Percentiles rank a stretch among this genome's conserved stretches.
phyloP scores from a whole-genome alignment of 768 basidiomycete genomes.

The Lyophyllum atratum region DNA sequence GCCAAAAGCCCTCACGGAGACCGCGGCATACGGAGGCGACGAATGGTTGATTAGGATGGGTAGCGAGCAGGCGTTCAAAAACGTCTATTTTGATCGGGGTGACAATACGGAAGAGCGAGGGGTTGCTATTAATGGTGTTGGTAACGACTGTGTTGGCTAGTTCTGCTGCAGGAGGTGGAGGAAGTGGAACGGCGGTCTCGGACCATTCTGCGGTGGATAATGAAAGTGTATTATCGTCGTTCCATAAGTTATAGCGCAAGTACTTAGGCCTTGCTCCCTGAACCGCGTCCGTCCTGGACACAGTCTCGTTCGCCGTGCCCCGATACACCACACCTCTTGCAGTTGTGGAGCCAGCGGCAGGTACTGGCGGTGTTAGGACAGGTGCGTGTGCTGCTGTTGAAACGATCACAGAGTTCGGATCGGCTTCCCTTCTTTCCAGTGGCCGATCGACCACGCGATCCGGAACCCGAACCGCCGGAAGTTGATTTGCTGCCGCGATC shows the following conservation, averaged over 20 bases:
- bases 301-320: slow-evolving; percentile 15
- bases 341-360: neutral
- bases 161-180: slow-evolving; percentile 13
- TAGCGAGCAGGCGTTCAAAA: slow-evolving; percentile 16
- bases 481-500: neutral
- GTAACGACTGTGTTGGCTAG: slow-evolving; percentile 14
- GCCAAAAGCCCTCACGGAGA: slow-evolving; percentile 40
- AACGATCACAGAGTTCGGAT: neutral
- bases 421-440: too few relatives aligned
- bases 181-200: slow-evolving; percentile 12
- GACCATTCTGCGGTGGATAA: slow-evolving; percentile 19
- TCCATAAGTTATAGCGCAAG: slow-evolving; percentile 19
- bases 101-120: slow-evolving; percentile 32
- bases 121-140: slow-evolving; percentile 25
- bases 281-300: slow-evolving; percentile 3
- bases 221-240: neutral
- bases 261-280: slow-evolving; percentile 12
- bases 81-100: slow-evolving; percentile 25
- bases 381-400: neutral
- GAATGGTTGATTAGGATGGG: slow-evolving; percentile 37
- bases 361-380: neutral
- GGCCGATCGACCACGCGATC: neutral
- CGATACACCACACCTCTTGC: neutral
- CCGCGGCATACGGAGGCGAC: slow-evolving; percentile 1
- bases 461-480: neutral